These are phyloP conservation scores for Fusarium torulosum DNA, from an alignment of 2,329 filamentous ascomycete genomes.

Conservation along the genomic window DNA sequence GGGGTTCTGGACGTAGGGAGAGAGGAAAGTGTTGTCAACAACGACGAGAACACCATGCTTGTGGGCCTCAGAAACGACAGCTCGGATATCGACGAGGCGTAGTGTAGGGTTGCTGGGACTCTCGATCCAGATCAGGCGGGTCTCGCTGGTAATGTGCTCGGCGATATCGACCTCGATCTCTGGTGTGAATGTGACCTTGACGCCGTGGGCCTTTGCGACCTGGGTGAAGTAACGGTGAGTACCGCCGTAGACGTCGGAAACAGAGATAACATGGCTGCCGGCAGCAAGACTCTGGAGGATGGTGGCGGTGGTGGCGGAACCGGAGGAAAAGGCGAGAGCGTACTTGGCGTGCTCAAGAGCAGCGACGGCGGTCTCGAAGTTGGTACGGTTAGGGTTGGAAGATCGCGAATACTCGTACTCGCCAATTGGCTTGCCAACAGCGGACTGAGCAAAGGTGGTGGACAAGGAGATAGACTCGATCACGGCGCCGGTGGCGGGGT, in stretches of 20 bases:
- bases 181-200: constrained; percentile 93
- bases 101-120: constrained; percentile 95
- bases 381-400: constrained; percentile 93
- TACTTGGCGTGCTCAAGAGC: constrained; percentile 93
- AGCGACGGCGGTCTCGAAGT: constrained; percentile 93
- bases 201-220: constrained; percentile 93
- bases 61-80: constrained; percentile 86
- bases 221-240: constrained; percentile 99
- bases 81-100: constrained; percentile 90
- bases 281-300: constrained; percentile 93
- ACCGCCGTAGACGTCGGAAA: constrained; percentile 97
- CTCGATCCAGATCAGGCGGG: constrained; percentile 96
- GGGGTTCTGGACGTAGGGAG: constrained; percentile 96
- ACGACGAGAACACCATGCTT: constrained; percentile 91
- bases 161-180: constrained; percentile 90
- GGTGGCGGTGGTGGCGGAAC: constrained; percentile 91
- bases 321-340: constrained; percentile 93
- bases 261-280: constrained; percentile 93
- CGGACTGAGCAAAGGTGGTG: constrained; percentile 93
- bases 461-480: constrained; percentile 97
- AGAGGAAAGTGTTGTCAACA: constrained; percentile 99
- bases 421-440: constrained; percentile 88
- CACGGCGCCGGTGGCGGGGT: constrained; percentile 92
- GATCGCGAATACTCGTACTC: constrained; percentile 93
- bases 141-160: constrained; percentile 86